phyloP scores from a whole-genome alignment of 2,329 filamentous ascomycete genomes.

The Lanzia echinophila region DNA sequence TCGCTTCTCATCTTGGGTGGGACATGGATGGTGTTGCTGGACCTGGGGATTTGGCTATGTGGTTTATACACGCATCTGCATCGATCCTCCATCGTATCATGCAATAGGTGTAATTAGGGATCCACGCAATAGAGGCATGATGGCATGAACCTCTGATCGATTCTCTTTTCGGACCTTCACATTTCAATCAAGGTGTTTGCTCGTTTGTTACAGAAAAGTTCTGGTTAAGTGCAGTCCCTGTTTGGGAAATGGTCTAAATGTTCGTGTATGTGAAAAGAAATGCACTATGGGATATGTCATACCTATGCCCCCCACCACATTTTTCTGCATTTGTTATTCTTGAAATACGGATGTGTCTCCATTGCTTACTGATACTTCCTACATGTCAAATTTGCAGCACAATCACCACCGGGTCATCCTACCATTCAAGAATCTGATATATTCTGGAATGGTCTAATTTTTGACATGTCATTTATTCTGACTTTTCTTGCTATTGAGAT shows the following conservation, averaged over 20 bases:
- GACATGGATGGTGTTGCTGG: constrained; percentile 28
- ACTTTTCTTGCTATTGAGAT: no score
- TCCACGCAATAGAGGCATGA: constrained; percentile 21
- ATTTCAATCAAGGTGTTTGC: constrained; percentile 27
- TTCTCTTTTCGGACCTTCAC: constrained; percentile 18
- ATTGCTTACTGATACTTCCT: neutral
- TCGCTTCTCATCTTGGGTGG: constrained; percentile 23
- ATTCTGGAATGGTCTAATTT: no score
- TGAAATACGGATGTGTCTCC: neutral
- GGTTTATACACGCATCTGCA: constrained; percentile 25
- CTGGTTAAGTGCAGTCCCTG: constrained; percentile 9
- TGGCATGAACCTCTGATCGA: constrained; percentile 20
- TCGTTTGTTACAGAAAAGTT: constrained; percentile 10
- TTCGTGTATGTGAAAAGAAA: neutral
- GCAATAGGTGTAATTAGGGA: constrained; percentile 19
- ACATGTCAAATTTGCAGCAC: neutral
- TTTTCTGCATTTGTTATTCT: neutral
- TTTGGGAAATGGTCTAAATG: constrained; percentile 8
- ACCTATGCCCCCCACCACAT: neutral
- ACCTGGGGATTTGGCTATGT: constrained; percentile 24
- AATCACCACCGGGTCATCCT: no score
- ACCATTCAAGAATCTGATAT: no score
- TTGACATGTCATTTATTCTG: no score
- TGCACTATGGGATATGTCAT: neutral
- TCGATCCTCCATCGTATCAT: constrained; percentile 23